A percentile compares a stretch with the other conserved stretches of the same genome.
phyloP scores from a whole-genome alignment of 2,329 filamentous ascomycete species.

The Paramyrothecium sp. region DNA sequence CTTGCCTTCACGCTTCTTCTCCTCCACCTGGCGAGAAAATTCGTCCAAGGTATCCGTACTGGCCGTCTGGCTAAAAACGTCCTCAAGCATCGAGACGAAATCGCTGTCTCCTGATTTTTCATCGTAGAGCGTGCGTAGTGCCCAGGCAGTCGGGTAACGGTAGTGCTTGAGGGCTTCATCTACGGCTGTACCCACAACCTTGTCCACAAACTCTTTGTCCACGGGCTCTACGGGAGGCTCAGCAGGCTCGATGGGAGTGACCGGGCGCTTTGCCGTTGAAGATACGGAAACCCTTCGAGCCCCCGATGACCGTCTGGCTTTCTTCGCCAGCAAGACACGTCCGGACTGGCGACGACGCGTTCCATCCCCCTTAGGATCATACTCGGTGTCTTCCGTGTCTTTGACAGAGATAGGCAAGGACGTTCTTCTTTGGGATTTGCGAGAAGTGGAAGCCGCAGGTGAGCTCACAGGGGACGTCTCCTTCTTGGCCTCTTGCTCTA shows the following conservation, averaged over 20 bases:
- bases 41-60: conserved; percentile 47
- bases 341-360: conserved; percentile 30
- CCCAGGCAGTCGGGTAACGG: conserved; percentile 62
- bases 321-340: conserved; percentile 27
- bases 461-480: not conserved
- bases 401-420: conserved; percentile 16
- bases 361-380: conserved; percentile 35
- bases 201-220: conserved; percentile 46
- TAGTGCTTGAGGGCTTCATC: conserved; percentile 55
- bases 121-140: conserved; percentile 59
- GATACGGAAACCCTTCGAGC: conserved; percentile 17
- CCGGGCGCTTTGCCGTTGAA: conserved; percentile 12
- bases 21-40: conserved; percentile 49
- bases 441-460: conserved; percentile 17
- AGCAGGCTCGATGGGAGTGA: conserved; percentile 10
- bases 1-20: conserved; percentile 57
- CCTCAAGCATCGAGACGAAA: conserved; percentile 57
- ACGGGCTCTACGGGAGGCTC: conserved; percentile 17
- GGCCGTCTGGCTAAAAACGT: conserved; percentile 58
- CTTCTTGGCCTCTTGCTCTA: conserved; percentile 13
- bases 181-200: conserved; percentile 56
- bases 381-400: conserved; percentile 40
- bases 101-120: conserved; percentile 49
- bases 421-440: conserved; percentile 9
- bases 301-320: conserved; percentile 20